Evolutionary conservation across 2,329 filamentous ascomycete species (phyloP).

Genomic region (Niveomyces coronatus): DNA sequence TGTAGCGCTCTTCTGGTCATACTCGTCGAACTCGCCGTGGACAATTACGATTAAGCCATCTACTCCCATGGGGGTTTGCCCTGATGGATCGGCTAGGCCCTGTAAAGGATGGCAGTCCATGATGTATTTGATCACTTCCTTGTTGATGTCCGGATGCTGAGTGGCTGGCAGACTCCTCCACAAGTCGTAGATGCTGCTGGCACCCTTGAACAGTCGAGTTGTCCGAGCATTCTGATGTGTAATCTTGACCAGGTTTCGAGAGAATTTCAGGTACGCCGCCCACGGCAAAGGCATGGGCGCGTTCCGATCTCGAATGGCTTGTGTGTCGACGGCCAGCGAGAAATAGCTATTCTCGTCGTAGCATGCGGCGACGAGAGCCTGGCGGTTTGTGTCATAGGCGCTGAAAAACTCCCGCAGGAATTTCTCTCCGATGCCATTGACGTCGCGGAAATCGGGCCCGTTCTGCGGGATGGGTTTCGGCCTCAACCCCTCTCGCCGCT

Average conservation of each 20-base stretch:
- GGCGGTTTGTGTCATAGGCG: slow-evolving; percentile 63
- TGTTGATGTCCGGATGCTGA: slow-evolving; percentile 60
- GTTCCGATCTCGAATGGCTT: slow-evolving; percentile 37
- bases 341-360: slow-evolving; percentile 72
- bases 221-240: slow-evolving; percentile 48
- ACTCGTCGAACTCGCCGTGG: slow-evolving; percentile 78
- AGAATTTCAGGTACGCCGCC: slow-evolving; percentile 66
- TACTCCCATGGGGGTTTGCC: slow-evolving; percentile 54
- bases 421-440: slow-evolving; percentile 60
- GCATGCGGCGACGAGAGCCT: slow-evolving; percentile 49
- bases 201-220: slow-evolving; percentile 56
- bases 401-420: slow-evolving; percentile 67
- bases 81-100: slow-evolving; percentile 59
- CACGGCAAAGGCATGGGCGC: slow-evolving; percentile 45
- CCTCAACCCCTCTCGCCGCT: slow-evolving; percentile 37
- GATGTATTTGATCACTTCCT: slow-evolving; percentile 62
- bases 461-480: slow-evolving; percentile 51
- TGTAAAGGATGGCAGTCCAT: slow-evolving; percentile 71
- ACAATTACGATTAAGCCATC: slow-evolving; percentile 68
- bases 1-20: slow-evolving; percentile 44
- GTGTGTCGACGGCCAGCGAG: slow-evolving; percentile 62
- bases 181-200: slow-evolving; percentile 51
- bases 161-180: slow-evolving; percentile 66
- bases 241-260: slow-evolving; percentile 67
- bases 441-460: slow-evolving; percentile 62